Evolutionary conservation across 1,284 basidiomycete species (phyloP).

Genomic region (Cronartium quercuum): DNA sequence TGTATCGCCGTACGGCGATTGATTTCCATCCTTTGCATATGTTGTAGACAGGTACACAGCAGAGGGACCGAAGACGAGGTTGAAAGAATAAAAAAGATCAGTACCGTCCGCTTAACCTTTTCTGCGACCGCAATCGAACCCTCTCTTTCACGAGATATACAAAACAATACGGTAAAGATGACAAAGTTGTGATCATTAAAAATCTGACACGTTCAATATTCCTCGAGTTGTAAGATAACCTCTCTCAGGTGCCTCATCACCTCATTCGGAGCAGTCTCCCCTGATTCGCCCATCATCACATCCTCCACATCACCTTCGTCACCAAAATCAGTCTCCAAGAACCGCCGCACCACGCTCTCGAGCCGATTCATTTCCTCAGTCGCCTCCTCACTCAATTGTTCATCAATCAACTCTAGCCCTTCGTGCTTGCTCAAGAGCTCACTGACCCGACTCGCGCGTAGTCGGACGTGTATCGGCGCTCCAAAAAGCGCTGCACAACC

Average conservation of each 20-base stretch:
- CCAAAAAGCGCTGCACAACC: slow-evolving; percentile 32
- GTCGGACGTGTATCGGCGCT: slow-evolving; percentile 25
- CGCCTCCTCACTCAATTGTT: slow-evolving; percentile 25
- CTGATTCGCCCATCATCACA: not conserved
- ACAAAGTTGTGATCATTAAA: too few species aligned
- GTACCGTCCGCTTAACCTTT: too few species aligned
- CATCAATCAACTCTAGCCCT: slow-evolving; percentile 30
- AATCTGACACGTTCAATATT: too few species aligned
- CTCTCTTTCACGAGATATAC: too few species aligned
- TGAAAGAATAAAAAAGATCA: too few species aligned
- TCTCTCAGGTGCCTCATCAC: not conserved
- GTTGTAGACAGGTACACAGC: too few species aligned
- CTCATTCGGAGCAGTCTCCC: not conserved
- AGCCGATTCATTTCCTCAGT: slow-evolving; percentile 5
- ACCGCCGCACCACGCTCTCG: slow-evolving; percentile 20
- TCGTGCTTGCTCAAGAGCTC: slow-evolving; percentile 21
- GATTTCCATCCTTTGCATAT: too few species aligned
- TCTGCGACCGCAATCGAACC: too few species aligned
- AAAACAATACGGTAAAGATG: too few species aligned
- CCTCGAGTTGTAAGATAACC: not conserved
- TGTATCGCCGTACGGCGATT: too few species aligned
- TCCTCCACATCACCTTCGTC: not conserved
- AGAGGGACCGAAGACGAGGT: too few species aligned
- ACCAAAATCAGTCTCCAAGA: slow-evolving; percentile 22
- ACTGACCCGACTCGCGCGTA: slow-evolving; percentile 26